Evolutionary conservation across 306 rosid genomes (phyloP), one percentile per base, ranked within the genome.

Genomic region (Senna siamea): DNA sequence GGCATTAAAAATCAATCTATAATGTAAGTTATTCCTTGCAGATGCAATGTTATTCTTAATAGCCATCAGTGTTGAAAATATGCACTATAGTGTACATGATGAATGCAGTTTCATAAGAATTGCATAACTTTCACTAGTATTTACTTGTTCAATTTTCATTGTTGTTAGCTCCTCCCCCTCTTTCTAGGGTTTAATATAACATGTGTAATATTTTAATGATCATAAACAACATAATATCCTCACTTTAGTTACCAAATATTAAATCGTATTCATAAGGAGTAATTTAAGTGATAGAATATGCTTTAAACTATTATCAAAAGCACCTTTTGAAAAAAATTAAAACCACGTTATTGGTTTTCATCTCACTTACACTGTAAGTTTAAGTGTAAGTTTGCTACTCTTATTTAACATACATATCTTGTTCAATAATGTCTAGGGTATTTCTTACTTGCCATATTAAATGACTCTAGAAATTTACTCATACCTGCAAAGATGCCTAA

Each of bases 291-390:
- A n/a, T n/a, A n/a, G n/a, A 51, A 76, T 75, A 46, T 62, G 88
- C 97, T 66, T n/a, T n/a, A n/a, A n/a, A n/a, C n/a, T n/a, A n/a
- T n/a, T n/a, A n/a, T n/a, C n/a, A n/a, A n/a, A n/a, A n/a, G n/a
- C 81, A 85, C 69, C 91, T 91, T 72, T 90, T 94, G 64, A n/a
- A 91, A 84, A 76, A 91, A 89, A 81, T 63, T 94, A 82, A 94
- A 82, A 84, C 97, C 98, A 6, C 82, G 74, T 8, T 91, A 88
- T 70, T 91, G 98, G 98, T 94, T 91, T 88, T 91, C 97, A 17
- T 97, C 97, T 60, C 98, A 94, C 81, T 75, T 94, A 76, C 98
- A 91, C 74, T n/a, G n/a, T n/a, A n/a, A n/a, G n/a, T n/a, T n/a
- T n/a, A n/a, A n/a, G n/a, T 93, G 97, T 86, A 93, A 88, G 78